A percentile compares a stretch with the other conserved stretches of the same genome.
These are phyloP conservation scores for Linaria vulgaris DNA, from an alignment of 257 asterid genomes.

Conservation along the genomic window DNA sequence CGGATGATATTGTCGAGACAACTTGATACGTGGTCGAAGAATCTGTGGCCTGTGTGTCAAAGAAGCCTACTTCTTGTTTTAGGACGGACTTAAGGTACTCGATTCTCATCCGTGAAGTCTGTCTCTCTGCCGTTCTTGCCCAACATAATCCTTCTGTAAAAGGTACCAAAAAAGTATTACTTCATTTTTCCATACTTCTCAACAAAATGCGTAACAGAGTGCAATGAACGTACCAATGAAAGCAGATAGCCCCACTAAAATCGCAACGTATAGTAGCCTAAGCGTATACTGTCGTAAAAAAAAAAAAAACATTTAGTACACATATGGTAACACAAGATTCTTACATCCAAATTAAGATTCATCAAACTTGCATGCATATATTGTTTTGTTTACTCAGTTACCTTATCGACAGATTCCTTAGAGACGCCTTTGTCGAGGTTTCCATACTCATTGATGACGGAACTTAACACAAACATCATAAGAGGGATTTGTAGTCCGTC, in stretches of 20 bases:
- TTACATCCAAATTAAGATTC: neutral
- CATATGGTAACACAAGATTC: neutral
- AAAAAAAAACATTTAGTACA: neutral
- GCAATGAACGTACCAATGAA: constrained; percentile 59
- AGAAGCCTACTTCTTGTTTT: constrained; percentile 81
- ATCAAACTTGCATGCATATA: neutral
- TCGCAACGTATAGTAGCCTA: constrained; percentile 72
- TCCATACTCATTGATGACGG: constrained; percentile 68
- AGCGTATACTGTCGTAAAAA: constrained; percentile 36
- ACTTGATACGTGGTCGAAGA: constrained; percentile 72
- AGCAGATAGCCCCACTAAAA: constrained; percentile 74
- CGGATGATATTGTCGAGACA: constrained; percentile 64
- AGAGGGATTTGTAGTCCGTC: constrained; percentile 90
- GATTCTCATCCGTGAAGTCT: constrained; percentile 82
- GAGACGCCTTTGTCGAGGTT: constrained; percentile 31
- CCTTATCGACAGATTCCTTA: constrained; percentile 49
- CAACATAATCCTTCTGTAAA: constrained; percentile 78
- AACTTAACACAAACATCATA: constrained; percentile 73
- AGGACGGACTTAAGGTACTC: constrained; percentile 80
- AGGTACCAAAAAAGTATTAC: neutral
- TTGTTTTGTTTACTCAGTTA: constrained; percentile 20
- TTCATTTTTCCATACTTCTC: constrained; percentile 16
- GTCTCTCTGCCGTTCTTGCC: constrained; percentile 96
- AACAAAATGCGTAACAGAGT: neutral
- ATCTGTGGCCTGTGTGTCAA: constrained; percentile 69